These are phyloP conservation scores for Boletellus dicymbophilus DNA, from an alignment of 1,284 basidiomycete species.

Conservation along the genomic window DNA sequence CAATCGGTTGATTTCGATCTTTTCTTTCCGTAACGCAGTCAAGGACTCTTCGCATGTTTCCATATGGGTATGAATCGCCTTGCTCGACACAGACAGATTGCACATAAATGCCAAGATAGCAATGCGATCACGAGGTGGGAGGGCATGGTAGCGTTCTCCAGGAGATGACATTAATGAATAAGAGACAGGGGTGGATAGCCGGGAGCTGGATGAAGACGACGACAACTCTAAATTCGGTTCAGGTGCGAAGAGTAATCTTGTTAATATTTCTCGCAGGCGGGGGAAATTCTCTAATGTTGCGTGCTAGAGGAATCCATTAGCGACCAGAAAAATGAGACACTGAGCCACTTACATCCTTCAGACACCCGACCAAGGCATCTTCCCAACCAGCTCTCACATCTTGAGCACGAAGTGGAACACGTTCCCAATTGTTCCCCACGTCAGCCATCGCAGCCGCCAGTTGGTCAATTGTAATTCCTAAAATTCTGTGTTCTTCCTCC, in stretches of 20 bases:
- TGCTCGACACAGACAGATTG: conserved; percentile 89
- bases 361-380: conserved; percentile 80
- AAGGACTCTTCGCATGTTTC: conserved; percentile 89
- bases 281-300: conserved; percentile 78
- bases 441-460: conserved; percentile 67
- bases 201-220: conserved; percentile 48
- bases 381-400: conserved; percentile 84
- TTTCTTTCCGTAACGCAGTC: conserved; percentile 93
- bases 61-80: conserved; percentile 84
- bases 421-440: conserved; percentile 80
- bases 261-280: conserved; percentile 72
- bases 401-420: conserved; percentile 63
- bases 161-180: conserved; percentile 49
- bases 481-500: conserved; percentile 41
- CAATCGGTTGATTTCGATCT: conserved; percentile 90
- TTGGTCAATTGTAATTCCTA: conserved; percentile 60
- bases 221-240: conserved; percentile 43
- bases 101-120: conserved; percentile 87
- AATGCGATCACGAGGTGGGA: conserved; percentile 81
- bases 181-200: conserved; percentile 40
- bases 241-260: conserved; percentile 72
- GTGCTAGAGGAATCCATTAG: conserved; percentile 50
- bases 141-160: conserved; percentile 69
- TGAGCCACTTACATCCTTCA: conserved; percentile 76
- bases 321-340: not conserved